Percentiles rank a stretch among this genome's conserved stretches.
Conservation (phyloP, 2,329 filamentous ascomycete genomes). For the Diaporthe velutina region DNA sequence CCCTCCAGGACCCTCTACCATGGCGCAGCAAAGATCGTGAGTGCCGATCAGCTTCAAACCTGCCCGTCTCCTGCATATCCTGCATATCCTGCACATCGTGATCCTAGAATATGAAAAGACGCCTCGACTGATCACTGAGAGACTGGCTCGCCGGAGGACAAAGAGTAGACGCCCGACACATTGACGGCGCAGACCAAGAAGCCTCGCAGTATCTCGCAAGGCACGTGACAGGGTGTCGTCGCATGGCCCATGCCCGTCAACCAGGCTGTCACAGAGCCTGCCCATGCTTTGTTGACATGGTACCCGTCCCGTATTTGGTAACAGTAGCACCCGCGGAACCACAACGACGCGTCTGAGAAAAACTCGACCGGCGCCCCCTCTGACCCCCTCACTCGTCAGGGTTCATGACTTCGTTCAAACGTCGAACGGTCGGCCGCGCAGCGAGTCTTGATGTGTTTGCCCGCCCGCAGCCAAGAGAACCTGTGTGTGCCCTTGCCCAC, state of each 20-base stretch:
- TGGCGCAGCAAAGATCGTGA: conserved; percentile 21
- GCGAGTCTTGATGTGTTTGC: neutral
- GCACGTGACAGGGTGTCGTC: conserved; percentile 24
- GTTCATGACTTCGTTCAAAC: conserved; percentile 20
- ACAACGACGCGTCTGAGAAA: neutral
- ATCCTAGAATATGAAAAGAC: neutral
- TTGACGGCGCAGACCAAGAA: neutral
- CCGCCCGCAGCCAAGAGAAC: conserved; percentile 14
- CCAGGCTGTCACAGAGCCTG: neutral
- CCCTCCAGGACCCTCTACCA: conserved; percentile 17
- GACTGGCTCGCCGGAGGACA: neutral
- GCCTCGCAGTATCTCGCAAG: neutral
- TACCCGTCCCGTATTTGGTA: neutral
- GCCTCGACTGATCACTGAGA: neutral
- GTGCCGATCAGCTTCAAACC: conserved; percentile 21
- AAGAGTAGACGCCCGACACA: neutral
- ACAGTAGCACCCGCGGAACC: conserved; percentile 8
- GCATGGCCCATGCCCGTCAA: neutral
- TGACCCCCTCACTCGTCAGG: neutral
- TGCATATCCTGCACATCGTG: conserved; percentile 21
- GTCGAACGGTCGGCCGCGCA: neutral
- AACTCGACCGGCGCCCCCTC: neutral
- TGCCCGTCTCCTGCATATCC: conserved; percentile 13
- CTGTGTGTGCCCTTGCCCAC: neutral
- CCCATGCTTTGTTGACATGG: conserved; percentile 13